Evolutionary conservation across 2,329 filamentous ascomycete species (phyloP), one percentile per base, ranked within the genome.

Genomic region (Polytolypa hystricis): DNA sequence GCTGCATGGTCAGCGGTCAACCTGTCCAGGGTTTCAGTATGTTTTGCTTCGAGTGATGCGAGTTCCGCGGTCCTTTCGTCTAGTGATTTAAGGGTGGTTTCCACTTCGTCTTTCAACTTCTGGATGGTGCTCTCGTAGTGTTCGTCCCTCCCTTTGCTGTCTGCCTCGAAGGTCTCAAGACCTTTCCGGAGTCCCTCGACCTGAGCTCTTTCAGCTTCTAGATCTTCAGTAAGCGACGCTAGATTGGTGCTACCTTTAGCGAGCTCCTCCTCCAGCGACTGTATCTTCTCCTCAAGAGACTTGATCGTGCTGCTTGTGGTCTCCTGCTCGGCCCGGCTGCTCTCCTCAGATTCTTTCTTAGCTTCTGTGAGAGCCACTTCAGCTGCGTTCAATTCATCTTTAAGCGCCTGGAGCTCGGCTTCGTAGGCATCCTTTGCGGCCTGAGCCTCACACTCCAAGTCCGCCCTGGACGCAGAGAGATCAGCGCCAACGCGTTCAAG

Each of bases 131-230:
- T 50, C 5, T 58, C 54, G 32, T 61, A 49, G 30, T 59, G 49
- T 12, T 49, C 50, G 20, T 60, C 55, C 42, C 57, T 62, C n/a
- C 50, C 47, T 42, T 60, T 56, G 11, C 47, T 45, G 42, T 61
- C 53, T n/a, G 48, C 47, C 38, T 64, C 58, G 5, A 61, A 48
- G 4, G 55, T 47, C 33, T 53, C 45, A 29, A 65, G 44, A 12
- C 50, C 59, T 30, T 56, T 54, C 35, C 62, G 56, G 6, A 66
- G 47, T 7, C 50, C 49, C 29, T 57, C 54, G 1, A 57, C 57
- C 40, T 62, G 53, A 18, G 42, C 37, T 19, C 42, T 42, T 35
- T 43, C 42, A 10, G 40, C 39, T 34, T 50, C 42, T 1, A 50
- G 23, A 26, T 46, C 44, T 12, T 40, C 40, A 25, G 30, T 39